Base-by-base conservation (phyloP, 2,329 filamentous ascomycete species). In the Penicillium sp. region DNA sequence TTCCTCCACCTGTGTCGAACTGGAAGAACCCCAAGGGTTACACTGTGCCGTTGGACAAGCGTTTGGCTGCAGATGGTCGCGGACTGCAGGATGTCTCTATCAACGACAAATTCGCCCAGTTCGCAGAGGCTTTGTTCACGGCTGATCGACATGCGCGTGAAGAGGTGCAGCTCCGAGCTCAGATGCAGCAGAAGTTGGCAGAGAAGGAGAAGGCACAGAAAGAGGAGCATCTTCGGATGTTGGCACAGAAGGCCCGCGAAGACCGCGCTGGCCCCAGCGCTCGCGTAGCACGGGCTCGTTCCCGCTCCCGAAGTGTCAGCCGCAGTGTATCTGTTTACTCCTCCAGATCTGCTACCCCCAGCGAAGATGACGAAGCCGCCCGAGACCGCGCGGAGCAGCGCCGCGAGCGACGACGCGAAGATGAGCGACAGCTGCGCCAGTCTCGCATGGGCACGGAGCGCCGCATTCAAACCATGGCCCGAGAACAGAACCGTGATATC, bases 21-120 rank as follows among this genome's bases (percentile, higher is more conserved):
- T 99, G 94, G 94, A 99, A 99, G 84, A 99, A 99, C 74, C 91
- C 93, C 1, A 97, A 97, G 79, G 94, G 94, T 68, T 99, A 96
- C 72, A 99, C 94, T 0, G 91, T 99, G 1, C 91, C 94, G 0
- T 77, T 99, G 51, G 94, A 99, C 75, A 99, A 99, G 80, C 88
- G 94, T 71, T 79, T 99, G 66, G 94, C 94, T 19, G 93, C 94
- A 9, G 93, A 97, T 74, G 94, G 94, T 13, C 85, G 94, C 68
- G 91, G 91, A 0, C 74, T 99, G 61, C 92, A 97, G 74, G 94
- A 99, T 72, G 87, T 96, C 42, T 89, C 91, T 7, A 97, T 99
- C 78, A 97, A 96, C 77, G 94, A 99, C 81, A 97, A 97, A 73
- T 97, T 99, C 72, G 93, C 93, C 2, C 91, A 96, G 69, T 96